These are phyloP conservation scores for Yarrowia deformans DNA, from an alignment of 805 yeast genomes.

Conservation along the genomic window DNA sequence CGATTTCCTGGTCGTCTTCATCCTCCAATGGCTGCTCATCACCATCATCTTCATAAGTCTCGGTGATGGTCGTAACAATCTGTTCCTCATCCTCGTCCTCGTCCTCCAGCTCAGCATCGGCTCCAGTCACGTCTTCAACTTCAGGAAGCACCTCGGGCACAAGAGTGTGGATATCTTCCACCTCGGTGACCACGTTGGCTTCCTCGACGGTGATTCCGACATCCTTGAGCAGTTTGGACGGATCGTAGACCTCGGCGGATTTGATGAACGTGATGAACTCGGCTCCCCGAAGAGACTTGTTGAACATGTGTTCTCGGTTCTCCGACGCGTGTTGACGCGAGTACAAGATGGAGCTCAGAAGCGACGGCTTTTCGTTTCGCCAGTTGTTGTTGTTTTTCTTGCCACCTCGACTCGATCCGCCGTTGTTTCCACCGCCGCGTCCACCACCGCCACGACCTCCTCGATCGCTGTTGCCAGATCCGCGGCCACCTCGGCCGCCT, in stretches of 20 bases:
- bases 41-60: slow-evolving; percentile 12
- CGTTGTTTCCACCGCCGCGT: not conserved
- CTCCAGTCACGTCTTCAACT: slow-evolving; percentile 13
- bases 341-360: slow-evolving; percentile 17
- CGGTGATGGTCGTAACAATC: slow-evolving; percentile 7
- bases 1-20: not conserved
- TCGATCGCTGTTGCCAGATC: not conserved
- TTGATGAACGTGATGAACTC: slow-evolving; percentile 28
- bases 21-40: not conserved
- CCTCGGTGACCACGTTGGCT: not conserved
- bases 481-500: slow-evolving; percentile 3
- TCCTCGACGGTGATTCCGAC: slow-evolving; percentile 5
- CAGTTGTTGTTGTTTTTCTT: not conserved
- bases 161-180: slow-evolving; percentile 6
- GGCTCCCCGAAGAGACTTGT: slow-evolving; percentile 27
- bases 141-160: slow-evolving; percentile 21
- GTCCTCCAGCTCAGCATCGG: not conserved
- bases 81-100: not conserved
- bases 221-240: slow-evolving; percentile 17
- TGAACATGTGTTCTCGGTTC: slow-evolving; percentile 36
- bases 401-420: slow-evolving; percentile 5
- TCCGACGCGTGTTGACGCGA: slow-evolving; percentile 30
- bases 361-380: slow-evolving; percentile 10
- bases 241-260: slow-evolving; percentile 29
- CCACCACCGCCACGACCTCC: not conserved